Evolutionary conservation across 169 alveolate species (phyloP), one percentile per base, ranked within the genome.

Genomic region (Eimeria necatrix): DNA sequence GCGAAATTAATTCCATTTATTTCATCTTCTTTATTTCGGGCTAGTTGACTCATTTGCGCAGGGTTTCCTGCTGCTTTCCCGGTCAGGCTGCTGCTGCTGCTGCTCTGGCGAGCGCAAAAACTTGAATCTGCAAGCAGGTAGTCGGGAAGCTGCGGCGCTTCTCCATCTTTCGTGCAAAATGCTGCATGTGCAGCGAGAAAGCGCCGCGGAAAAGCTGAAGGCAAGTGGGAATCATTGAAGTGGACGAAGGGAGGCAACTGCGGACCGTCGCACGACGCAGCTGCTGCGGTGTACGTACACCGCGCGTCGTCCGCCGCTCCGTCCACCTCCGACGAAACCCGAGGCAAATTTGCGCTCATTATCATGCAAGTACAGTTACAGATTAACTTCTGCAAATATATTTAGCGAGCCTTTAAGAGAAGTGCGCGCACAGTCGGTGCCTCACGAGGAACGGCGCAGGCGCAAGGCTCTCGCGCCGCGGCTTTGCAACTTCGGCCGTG

Each of bases 161-260:
- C 95, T 5, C 95, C 95, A 14, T 60, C 60, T 8, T 78, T 71
- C 20, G 64, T 56, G 76, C 95, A 92, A 60, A 92, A 78, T 20
- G 95, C 95, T 22, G 95, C 95, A 80, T 92, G 92, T 22, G 92
- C 95, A 0, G 84, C 95, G 5, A 78, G 95, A 60, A 92, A 51
- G 1, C 24, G 74, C 20, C 86, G 71, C 9, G 86, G 83, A n/a
- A 92, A 60, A 5, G 74, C 74, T 24, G 92, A 78, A 4, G 92
- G 95, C 48, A 92, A 49, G 81, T 52, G 85, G 18, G 80, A 49
- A 16, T 83, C 41, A 73, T 80, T 92, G 95, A 80, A 92, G 24
- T 14, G 64, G 51, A 92, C 95, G 24, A 92, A 92, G n/a, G 92
- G 80, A 7, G 92, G 92, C 51, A 92, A 61, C 48, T n/a, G 53